Base-by-base conservation (phyloP, 2,329 filamentous ascomycete genomes). In the Hymenoscyphus fraxineus region DNA sequence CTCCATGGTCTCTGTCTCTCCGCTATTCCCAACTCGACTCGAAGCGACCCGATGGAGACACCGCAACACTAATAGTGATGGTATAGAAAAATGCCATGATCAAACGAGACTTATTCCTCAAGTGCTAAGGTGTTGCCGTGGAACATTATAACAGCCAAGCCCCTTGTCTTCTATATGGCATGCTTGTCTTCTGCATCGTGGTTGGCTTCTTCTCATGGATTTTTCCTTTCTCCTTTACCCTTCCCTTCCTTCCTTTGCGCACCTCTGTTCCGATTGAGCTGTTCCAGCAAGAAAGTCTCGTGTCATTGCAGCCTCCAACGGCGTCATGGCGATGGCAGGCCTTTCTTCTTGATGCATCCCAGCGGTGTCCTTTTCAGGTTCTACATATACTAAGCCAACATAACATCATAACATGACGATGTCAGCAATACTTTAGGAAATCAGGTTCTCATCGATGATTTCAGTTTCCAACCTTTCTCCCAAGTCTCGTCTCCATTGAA, bases 121-220 rank as follows among this genome's bases (percentile, higher is more conserved):
- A 51, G n/a, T 22, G 44, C 22, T 51, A 51, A 51, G 44, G 12
- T 19, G 19, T 10, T 51, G 19, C 44, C 22, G 44, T 51, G 44
- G 44, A 51, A 51, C 44, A 22, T 51, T 51, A 51, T 51, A 51
- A 12, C 44, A 10, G 19, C 44, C 44, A 6, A 51, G 4, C 19
- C 44, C 44, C 44, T 51, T 22, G 44, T 51, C 44, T 51, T n/a
- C 44, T 51, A 51, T 51, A 51, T 51, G n/a, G 44, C 44, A 51
- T 51, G 44, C 44, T 51, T 51, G 44, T 22, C 44, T 51, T 22
- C 44, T 27, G 44, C 44, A n/a, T 51, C n/a, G n/a, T 51, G 44
- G 44, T 51, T 51, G 44, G 44, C 22, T 22, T n/a, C 44, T 19
- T 47, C 44, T 47, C 44, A n/a, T 16, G 16, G 19, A 47, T 6